These are phyloP conservation scores for Acer campestre DNA, from an alignment of 345 rosid species.

Conservation along the genomic window DNA sequence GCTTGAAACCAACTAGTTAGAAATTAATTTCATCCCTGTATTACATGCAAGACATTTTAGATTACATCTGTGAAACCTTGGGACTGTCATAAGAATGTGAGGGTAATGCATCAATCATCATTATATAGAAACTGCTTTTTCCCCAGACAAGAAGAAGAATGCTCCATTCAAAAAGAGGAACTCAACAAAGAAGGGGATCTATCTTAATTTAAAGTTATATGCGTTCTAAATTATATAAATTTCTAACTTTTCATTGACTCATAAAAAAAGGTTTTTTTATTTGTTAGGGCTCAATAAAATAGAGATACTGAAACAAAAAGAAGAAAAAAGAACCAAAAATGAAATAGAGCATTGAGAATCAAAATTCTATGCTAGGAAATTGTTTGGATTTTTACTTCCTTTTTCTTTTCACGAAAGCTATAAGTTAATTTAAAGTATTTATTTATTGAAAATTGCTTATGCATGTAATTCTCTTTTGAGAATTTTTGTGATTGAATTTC, in stretches of 20 bases:
- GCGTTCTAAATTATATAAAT: not conserved
- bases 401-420: no score
- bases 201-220: not conserved
- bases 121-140: conserved; percentile 2
- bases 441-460: no score
- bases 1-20: not conserved
- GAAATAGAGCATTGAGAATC: not conserved
- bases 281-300: not conserved
- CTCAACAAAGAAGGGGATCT: not conserved
- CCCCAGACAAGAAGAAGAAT: not conserved
- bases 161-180: not conserved
- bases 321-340: not conserved
- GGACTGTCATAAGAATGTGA: not conserved
- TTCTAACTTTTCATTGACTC: not conserved
- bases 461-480: no score
- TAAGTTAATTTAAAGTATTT: no score
- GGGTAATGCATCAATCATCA: conserved; percentile 3
- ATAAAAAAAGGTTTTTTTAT: not conserved
- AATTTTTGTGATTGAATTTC: no score
- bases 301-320: not conserved
- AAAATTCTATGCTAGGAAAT: not conserved
- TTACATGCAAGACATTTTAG: not conserved
- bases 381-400: not conserved
- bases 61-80: conserved; percentile 1
- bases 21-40: not conserved